Base-by-base conservation (phyloP, 139 green algal genomes). In the Coelastrella sp. region DNA sequence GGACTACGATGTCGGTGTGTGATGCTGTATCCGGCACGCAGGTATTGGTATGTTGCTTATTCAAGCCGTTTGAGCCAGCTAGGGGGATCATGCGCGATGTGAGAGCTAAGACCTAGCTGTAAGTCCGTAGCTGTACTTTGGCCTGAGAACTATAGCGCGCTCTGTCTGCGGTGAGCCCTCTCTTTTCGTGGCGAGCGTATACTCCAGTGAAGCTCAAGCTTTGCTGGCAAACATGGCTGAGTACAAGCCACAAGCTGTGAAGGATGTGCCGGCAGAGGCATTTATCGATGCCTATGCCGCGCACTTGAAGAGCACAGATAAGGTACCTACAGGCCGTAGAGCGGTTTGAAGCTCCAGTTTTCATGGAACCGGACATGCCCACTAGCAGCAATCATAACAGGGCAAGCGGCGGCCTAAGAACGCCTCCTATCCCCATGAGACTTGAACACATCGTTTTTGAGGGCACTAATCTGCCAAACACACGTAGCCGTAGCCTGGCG, bases 301-400 rank as follows among this genome's bases (percentile, higher is more conserved):
- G 32, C 97, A 99, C 92, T 87, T 99, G 91, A 99, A 99, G 95
- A 93, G 94, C 68, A 99, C 97, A 86, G 98, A 98, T 92, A 99
- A 99, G 98, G 97, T 99, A 74, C 13, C 87, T 59, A 32, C 64
- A 54, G 76, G 22, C 7, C 22, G 14, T 6, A 32, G 5, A 19
- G 16, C 16, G 7, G n/a, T 19, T 5, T 77, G 7, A 19, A 77
- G 71, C 71, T 19, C n/a, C 19, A 23, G 20, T 5, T 11, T 19
- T 3, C 17, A 7, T 10, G 71, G 71, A 77, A 77, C 71, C 11
- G 71, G 10, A 4, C 2, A 77, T 7, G 17, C 7, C 16, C 19
- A 5, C 71, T n/a, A 19, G 71, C 71, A 80, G 74, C 23, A 58
- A 80, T 80, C 23, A 80, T 80, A 80, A 59, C 74, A 80, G 68